phyloP scores from a whole-genome alignment of 2,329 filamentous ascomycete species.

The Didymella exigua region DNA sequence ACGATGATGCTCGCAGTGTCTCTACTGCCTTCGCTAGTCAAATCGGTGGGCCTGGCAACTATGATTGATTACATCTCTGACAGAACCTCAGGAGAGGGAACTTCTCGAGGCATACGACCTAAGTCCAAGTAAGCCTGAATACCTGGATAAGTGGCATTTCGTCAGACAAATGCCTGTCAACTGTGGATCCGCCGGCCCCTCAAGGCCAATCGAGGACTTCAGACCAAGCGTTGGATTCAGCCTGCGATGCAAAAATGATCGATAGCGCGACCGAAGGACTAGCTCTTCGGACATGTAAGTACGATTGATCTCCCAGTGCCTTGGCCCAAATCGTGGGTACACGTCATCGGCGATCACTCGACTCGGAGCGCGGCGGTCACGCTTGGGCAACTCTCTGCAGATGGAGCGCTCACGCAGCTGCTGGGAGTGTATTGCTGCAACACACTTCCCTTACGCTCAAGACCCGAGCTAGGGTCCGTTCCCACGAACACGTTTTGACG shows the following conservation, averaged over 20 bases:
- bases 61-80: slow-evolving; percentile 57
- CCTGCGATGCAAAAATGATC: slow-evolving; percentile 10
- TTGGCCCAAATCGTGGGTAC: background rate
- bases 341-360: background rate
- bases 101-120: slow-evolving; percentile 2
- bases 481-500: background rate
- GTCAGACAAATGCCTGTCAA: background rate
- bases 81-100: slow-evolving; percentile 9
- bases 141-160: background rate
- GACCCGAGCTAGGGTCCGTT: background rate
- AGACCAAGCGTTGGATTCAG: slow-evolving; percentile 1
- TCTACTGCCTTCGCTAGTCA: slow-evolving; percentile 97
- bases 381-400: background rate
- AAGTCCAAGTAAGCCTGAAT: slow-evolving; percentile 3
- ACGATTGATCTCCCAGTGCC: background rate
- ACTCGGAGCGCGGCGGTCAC: background rate
- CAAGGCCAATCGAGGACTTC: background rate
- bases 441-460: background rate
- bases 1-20: slow-evolving; percentile 95
- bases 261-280: background rate
- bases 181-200: background rate
- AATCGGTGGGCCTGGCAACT: slow-evolving; percentile 70
- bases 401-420: background rate
- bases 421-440: background rate
- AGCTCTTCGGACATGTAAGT: background rate